Evolutionary conservation across 2,329 filamentous ascomycete genomes (phyloP), one percentile per base, ranked within the genome.

Genomic region (Chalaropsis ovoidea): DNA sequence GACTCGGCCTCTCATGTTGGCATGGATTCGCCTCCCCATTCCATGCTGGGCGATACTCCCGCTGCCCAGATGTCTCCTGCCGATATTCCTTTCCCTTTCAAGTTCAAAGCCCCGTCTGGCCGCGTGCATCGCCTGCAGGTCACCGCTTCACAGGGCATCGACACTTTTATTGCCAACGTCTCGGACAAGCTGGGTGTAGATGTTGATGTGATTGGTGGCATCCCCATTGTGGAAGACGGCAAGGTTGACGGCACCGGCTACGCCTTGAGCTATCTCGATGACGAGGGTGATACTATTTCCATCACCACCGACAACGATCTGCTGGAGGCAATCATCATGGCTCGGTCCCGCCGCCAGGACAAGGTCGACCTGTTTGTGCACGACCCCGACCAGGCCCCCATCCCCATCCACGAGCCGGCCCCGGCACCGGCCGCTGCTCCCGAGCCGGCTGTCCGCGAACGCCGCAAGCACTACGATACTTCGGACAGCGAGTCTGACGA

Each of bases 301-400:
- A 96, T 99, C 74, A 99, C 94, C 11, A 95, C 93, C 0, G 91
- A 97, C 72, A 87, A 93, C 69, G 94, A 99, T 73, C 82, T 99
- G 52, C 77, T 94, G 1, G 94, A 99, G 76, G 91, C 94, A 1
- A 90, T 99, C 70, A 81, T 86, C 22, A 82, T 97, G 35, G 90
- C 93, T 3, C 87, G 90, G 68, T 86, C 88, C 67, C 82, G 83
- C 58, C 85, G 81, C 70, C 86, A 85, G 58, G 94, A 97, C 70
- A 99, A 99, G 81, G 94, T 99, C 22, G 94, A 99, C 72, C 82
- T 99, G 17, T 97, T 96, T 71, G 92, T 97, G 13, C 94, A 99
- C 74, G 89, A 99, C 71, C 92, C 93, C 0, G 85, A 91, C 69
- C 88, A 94, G 76, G 86, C 93, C n/a, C 89, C 92, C 0, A 81